A percentile compares a stretch with the other conserved stretches of the same genome.
phyloP scores from a whole-genome alignment of 768 basidiomycete genomes.

The Boletus subparvulus region DNA sequence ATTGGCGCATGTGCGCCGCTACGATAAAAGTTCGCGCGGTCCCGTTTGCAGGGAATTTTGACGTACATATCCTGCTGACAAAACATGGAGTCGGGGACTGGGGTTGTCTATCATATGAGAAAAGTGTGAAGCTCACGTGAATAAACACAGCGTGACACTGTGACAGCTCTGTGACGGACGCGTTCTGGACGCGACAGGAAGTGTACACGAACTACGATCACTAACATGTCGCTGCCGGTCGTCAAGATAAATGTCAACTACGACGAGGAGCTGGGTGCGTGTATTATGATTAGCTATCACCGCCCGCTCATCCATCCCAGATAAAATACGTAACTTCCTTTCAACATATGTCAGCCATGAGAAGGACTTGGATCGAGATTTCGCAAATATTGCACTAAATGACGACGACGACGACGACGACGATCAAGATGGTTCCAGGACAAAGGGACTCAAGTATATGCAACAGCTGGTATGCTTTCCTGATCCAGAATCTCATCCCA shows the following conservation, averaged over 20 bases:
- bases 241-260: conserved; percentile 64
- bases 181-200: conserved; percentile 22
- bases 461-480: conserved; percentile 66
- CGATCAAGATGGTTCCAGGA: conserved; percentile 32
- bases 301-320: conserved; percentile 37
- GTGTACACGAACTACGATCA: conserved; percentile 16
- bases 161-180: conserved; percentile 29
- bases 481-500: conserved; percentile 16
- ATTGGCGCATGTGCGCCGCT: no score
- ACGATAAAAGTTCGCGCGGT: no score
- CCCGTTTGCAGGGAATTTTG: no score
- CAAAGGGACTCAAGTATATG: conserved; percentile 71
- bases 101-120: no score
- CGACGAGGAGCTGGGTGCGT: conserved; percentile 66
- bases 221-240: conserved; percentile 64
- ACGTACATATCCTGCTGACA: no score
- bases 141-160: conserved; percentile 6
- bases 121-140: conserved; percentile 13
- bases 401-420: conserved; percentile 43
- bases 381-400: conserved; percentile 70
- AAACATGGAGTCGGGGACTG: no score
- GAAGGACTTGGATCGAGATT: conserved; percentile 64
- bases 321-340: conserved; percentile 68
- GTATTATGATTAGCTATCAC: neutral
- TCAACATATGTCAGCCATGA: conserved; percentile 62